Evolutionary conservation across 2,329 filamentous ascomycete genomes (phyloP).

Genomic region (Anthostomella pinea): DNA sequence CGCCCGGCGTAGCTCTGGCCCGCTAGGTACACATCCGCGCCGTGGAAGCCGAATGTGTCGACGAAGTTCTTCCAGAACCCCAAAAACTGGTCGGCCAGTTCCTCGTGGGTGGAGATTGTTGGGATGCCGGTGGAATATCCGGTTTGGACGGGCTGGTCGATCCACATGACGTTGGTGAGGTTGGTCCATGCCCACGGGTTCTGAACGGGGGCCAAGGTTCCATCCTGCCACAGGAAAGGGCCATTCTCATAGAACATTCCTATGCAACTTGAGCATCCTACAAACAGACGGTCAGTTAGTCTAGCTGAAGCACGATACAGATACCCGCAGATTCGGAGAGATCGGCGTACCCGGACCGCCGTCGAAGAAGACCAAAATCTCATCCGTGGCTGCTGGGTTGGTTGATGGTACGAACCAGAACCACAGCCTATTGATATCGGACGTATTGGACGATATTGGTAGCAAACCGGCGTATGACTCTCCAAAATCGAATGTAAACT

Average conservation of each 20-base stretch:
- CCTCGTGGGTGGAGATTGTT: conserved; percentile 53
- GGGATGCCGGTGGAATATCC: conserved; percentile 31
- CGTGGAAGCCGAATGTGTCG: conserved; percentile 47
- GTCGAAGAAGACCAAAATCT: conserved; percentile 42
- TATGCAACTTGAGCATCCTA: conserved; percentile 45
- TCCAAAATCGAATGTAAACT: not conserved
- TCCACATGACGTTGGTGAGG: conserved; percentile 59
- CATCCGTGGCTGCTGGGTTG: conserved; percentile 37
- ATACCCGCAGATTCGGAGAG: too few relatives aligned
- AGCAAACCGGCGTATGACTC: not conserved
- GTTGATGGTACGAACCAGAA: conserved; percentile 52
- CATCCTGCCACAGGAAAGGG: conserved; percentile 52
- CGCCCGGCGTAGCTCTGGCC: conserved; percentile 51
- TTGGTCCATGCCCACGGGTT: conserved; percentile 58
- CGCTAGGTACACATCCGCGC: conserved; percentile 50
- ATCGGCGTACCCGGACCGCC: too few relatives aligned
- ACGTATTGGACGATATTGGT: not conserved
- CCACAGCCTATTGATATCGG: conserved; percentile 32
- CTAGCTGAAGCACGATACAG: too few relatives aligned
- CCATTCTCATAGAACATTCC: conserved; percentile 61
- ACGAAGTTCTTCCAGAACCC: conserved; percentile 66
- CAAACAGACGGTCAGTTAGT: too few relatives aligned
- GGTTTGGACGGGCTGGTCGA: conserved; percentile 43
- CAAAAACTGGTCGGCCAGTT: conserved; percentile 66
- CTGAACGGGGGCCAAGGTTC: conserved; percentile 51